Evolutionary conservation across 495 filamentous ascomycete genomes (phyloP), one percentile per base, ranked within the genome.

Genomic region (Chaetomium cochliodes): DNA sequence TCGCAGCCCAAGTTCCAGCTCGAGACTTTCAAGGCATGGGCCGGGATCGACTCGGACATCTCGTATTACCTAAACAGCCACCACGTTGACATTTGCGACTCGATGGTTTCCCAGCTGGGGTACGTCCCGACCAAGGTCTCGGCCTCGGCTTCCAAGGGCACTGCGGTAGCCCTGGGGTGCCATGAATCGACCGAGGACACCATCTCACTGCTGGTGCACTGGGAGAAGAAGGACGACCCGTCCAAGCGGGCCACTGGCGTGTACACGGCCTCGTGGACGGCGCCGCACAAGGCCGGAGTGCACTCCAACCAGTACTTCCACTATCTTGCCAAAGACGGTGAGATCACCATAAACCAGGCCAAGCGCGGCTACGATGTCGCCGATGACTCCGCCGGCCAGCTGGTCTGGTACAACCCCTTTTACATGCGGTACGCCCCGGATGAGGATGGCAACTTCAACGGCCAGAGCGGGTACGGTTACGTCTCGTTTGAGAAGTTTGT

Each of bases 231-330:
- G 72, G 80, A 78, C 44, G 85, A 90, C 57, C 79, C 83, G 0
- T 78, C 73, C 12, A 90, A 90, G 77, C 77, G 84, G 52, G 93
- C 91, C 8, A 96, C 91, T 11, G 93, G 87, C n/a, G 91, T 96
- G 2, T 97, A 96, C 71, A 97, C 93, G 0, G 91, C 93, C 30
- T 92, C 89, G 52, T 97, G 93, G 93, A 97, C 92, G 1, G 93
- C 93, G 23, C 93, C 93, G 16, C 90, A 93, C 74, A 89, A 86
- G 69, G 93, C 92, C 0, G 93, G 93, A 18, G 92, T 97, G 20
- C 93, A 96, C 73, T 91, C 88, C 6, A 96, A 96, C 69, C 93
- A 97, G 79, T 96, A 96, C 76, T 96, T 96, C 82, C 93, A 96
- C 70, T 96, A 92, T 73, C 88, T 97, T 83, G 93, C 84, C 4